Evolutionary conservation across 2,329 filamentous ascomycete species (phyloP).

Genomic region (Stemphylium vesicarium): DNA sequence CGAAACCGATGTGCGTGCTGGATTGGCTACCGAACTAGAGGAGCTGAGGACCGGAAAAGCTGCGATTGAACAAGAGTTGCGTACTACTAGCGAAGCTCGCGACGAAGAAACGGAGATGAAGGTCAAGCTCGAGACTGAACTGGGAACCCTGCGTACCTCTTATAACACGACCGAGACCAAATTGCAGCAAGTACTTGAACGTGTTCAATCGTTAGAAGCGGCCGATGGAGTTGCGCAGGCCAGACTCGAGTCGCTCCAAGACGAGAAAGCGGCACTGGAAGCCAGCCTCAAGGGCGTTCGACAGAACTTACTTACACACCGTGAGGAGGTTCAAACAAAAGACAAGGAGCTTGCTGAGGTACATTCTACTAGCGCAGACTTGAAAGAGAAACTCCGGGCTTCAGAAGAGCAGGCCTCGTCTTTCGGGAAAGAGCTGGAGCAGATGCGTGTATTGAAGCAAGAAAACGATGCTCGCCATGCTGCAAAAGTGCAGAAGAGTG

Average conservation of each 20-base stretch:
- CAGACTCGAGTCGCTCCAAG: constrained; percentile 26
- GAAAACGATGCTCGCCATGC: constrained; percentile 20
- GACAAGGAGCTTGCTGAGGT: constrained; percentile 32
- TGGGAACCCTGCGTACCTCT: constrained; percentile 25
- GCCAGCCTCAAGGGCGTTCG: constrained; percentile 26
- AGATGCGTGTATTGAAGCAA: constrained; percentile 20
- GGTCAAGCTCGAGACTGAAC: constrained; percentile 25
- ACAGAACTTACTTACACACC: constrained; percentile 25
- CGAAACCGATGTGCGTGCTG: constrained; percentile 21
- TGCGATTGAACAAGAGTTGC: constrained; percentile 30
- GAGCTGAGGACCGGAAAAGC: constrained; percentile 20
- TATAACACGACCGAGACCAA: constrained; percentile 25
- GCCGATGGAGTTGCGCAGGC: constrained; percentile 22
- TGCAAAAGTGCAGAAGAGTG: constrained; percentile 20
- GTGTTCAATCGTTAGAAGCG: constrained; percentile 27
- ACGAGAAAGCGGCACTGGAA: constrained; percentile 29
- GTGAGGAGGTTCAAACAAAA: constrained; percentile 27
- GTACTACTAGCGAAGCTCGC: constrained; percentile 16
- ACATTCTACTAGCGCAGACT: constrained; percentile 25
- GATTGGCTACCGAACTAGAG: constrained; percentile 32
- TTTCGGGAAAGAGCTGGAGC: constrained; percentile 28
- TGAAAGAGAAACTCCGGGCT: constrained; percentile 27
- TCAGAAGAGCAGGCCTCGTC: constrained; percentile 27
- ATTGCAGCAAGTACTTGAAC: constrained; percentile 29
- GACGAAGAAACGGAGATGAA: constrained; percentile 20